Base-by-base conservation (phyloP, 2,329 filamentous ascomycete species). In the Cladosporium colombiae region DNA sequence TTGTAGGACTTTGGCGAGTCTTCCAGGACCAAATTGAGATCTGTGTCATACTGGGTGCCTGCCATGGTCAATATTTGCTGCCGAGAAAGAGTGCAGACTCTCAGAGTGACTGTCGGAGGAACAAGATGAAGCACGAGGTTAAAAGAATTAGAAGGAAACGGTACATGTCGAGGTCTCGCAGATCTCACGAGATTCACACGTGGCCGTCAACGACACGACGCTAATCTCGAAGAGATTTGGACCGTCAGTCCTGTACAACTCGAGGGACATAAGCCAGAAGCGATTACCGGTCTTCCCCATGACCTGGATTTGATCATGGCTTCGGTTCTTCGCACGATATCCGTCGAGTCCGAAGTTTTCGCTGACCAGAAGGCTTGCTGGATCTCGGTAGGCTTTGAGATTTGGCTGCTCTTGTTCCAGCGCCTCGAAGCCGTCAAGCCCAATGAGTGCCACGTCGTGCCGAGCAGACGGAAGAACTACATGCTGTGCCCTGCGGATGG, bases 181-280 rank as follows among this genome's bases (percentile, higher is more conserved):
- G 33, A 63, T 63, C 61, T 63, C 61, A 56, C 61, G 25, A 63
- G 61, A 37, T 56, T 21, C 27, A 56, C 61, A 63, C 50, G 61
- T 56, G 50, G 50, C 37, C 50, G 27, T 55, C 27, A 8, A 33
- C 27, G 52, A 55, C n/a, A 46, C 52, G 52, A 55, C 52, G 27
- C 52, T 55, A 33, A 31, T 33, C 52, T 55, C 52, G 27, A 55
- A 31, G 7, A 31, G 27, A 55, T 23, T 31, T 18, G 52, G 52
- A 31, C 52, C 27, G 52, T 55, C n/a, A 29, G 8, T 18, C 25
- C 23, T 63, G 35, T 63, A 63, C 33, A n/a, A 59, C 56, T 44
- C 23, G 21, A 29, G 4, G 5, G 18, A 14, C 23, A 56, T 29
- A 18, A 46, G 50, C 50, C 35, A 63, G 35, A 63, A 63, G 14